Percentiles rank a stretch among this genome's conserved stretches.
Evolutionary conservation across 2,329 filamentous ascomycete genomes (phyloP).

Genomic region (Botrytis squamosa): DNA sequence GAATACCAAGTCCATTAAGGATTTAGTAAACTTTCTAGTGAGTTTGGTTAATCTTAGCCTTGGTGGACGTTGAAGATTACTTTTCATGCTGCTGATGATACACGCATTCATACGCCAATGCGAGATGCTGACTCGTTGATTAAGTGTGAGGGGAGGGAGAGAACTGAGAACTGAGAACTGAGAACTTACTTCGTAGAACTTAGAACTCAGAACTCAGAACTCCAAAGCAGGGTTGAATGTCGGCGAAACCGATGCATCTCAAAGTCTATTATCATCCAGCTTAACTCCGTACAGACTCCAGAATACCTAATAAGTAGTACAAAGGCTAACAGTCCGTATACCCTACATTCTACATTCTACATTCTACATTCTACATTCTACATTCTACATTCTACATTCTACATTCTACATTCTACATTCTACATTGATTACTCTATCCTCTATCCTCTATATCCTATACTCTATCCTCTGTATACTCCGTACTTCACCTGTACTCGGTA

Average conservation of each 20-base stretch:
- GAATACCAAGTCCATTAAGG: neutral
- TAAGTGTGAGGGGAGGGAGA: neutral
- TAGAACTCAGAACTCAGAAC: neutral
- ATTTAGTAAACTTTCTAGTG: neutral
- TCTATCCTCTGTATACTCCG: neutral
- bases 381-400: too few relatives aligned
- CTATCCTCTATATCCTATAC: too few relatives aligned
- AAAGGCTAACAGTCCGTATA: neutral
- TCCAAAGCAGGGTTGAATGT: neutral
- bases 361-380: too few relatives aligned
- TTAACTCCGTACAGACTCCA: neutral
- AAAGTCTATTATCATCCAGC: neutral
- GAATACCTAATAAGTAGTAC: neutral
- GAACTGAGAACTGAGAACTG: neutral
- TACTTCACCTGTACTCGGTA: neutral
- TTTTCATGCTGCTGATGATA: neutral
- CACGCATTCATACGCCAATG: neutral
- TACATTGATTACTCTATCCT: too few relatives aligned
- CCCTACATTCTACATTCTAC: neutral
- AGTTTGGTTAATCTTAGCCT: neutral
- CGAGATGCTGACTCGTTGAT: neutral
- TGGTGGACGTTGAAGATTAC: slow-evolving; percentile 1
- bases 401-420: too few relatives aligned
- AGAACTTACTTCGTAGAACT: too few relatives aligned
- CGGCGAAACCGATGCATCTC: neutral